Conservation (phyloP, 805 yeast genomes). For the Teunomyces funiuensis region DNA sequence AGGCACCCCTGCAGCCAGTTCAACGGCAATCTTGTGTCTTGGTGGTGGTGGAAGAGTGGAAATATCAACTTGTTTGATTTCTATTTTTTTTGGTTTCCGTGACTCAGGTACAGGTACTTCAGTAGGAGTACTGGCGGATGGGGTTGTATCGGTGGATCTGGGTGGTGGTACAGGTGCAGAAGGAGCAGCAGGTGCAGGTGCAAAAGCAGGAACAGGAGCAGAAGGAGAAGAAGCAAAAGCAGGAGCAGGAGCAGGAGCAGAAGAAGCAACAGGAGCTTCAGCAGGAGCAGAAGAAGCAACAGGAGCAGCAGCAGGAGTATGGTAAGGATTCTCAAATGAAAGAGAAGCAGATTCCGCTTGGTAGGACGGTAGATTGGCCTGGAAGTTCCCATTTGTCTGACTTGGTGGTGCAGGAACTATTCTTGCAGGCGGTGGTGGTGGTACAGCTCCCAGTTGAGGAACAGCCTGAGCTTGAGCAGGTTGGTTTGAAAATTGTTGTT, state of each 20-base stretch:
- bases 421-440: constrained; percentile 5
- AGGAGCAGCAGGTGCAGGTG: background rate
- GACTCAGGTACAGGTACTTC: background rate
- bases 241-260: background rate
- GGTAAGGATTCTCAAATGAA: constrained; percentile 35
- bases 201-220: background rate
- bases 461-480: background rate
- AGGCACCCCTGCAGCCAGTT: background rate
- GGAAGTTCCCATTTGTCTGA: background rate
- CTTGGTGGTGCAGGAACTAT: background rate
- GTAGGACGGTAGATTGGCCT: background rate
- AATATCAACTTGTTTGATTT: constrained; percentile 2
- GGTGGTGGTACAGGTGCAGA: background rate
- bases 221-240: too few species aligned
- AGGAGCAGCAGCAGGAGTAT: constrained; percentile 9
- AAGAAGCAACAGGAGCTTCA: background rate
- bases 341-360: background rate
- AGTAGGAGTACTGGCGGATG: background rate
- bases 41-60: constrained; percentile 8
- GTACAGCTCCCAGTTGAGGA: background rate
- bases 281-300: too few species aligned
- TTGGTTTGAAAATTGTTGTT: background rate
- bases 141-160: background rate
- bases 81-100: background rate
- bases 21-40: constrained; percentile 1